Base-by-base conservation (phyloP, 228 moss, liverwort and hornwort genomes). In the Sphagnum magellanicum region DNA sequence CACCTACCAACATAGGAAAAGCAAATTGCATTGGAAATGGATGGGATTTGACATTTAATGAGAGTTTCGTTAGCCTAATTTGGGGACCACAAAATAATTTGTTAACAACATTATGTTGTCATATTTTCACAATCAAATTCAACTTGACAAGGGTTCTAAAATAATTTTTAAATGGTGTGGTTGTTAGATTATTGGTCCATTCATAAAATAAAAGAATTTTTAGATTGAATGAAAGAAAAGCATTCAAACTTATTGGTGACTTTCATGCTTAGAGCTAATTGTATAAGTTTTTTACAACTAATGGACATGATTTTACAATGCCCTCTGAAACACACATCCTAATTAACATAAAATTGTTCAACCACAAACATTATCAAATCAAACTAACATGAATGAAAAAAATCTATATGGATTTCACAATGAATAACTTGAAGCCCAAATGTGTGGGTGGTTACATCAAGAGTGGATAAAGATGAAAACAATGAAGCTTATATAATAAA, bases 241-340 rank as follows among this genome's bases (percentile, higher is more conserved):
- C 50, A 65, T 17, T 50, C 65, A 16, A 10, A 13, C 50, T 15
- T 65, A 5, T 10, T 65, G n/a, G 16, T 65, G 10, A 48, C 49
- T 48, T 65, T 48, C 46, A 48, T 65, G 6, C 65, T 17, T 32
- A 32, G 32, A 65, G 5, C 65, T 65, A 65, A 65, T 17, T 65
- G 65, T 65, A 65, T 46, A 6, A 48, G 4, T 11, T 5, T 48
- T 5, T 17, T 65, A 4, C 65, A 65, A 50, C 65, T 4, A 65
- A 46, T 46, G 16, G 65, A 65, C 48, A 46, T 65, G 47, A 17
- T 65, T 17, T 46, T 65, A 50, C 65, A 65, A 50, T 13, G 65
- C 6, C 65, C 65, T 0, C 0, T 65, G 16, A 65, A 48, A 65
- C 65, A 65, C 48, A 46, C 32, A 65, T 65, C 48, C 16, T 5